These are phyloP conservation scores for Quercus alba DNA, from an alignment of 306 rosid genomes.

Conservation along the genomic window DNA sequence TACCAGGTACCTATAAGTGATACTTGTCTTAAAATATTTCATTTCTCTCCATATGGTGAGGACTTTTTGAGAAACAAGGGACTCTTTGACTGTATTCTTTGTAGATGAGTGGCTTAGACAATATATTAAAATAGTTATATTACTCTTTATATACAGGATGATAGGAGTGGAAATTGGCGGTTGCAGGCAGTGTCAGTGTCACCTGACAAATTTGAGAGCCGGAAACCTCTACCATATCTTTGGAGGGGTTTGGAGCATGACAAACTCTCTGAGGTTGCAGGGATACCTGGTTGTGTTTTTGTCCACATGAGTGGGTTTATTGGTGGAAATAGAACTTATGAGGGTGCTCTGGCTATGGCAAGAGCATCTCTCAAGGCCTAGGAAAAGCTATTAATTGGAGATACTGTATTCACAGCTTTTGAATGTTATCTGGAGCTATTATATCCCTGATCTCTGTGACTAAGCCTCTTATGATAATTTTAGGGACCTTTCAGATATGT, in stretches of 20 bases:
- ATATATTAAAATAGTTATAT: neutral
- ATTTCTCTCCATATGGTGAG: no score
- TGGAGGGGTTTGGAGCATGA: conserved; percentile 61
- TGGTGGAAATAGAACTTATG: conserved; percentile 52
- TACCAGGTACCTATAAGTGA: conserved; percentile 36
- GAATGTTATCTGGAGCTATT: no score
- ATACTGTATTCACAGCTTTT: no score
- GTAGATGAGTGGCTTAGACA: neutral
- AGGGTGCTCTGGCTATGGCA: conserved; percentile 57
- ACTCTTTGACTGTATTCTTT: no score
- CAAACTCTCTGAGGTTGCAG: conserved; percentile 52
- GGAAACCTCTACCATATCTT: conserved; percentile 46
- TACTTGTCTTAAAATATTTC: neutral
- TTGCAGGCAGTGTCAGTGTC: conserved; percentile 54
- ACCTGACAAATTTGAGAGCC: conserved; percentile 46
- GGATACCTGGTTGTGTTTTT: conserved; percentile 51
- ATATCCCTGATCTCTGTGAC: no score
- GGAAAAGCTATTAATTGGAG: neutral
- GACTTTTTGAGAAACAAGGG: no score
- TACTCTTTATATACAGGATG: conserved; percentile 37
- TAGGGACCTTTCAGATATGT: no score
- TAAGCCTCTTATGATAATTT: no score
- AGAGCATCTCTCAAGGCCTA: conserved; percentile 41
- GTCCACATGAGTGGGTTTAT: conserved; percentile 64
- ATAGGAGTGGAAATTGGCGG: conserved; percentile 50